phyloP scores from a whole-genome alignment of 2,329 filamentous ascomycete genomes.

The Cladophialophora exuberans region DNA sequence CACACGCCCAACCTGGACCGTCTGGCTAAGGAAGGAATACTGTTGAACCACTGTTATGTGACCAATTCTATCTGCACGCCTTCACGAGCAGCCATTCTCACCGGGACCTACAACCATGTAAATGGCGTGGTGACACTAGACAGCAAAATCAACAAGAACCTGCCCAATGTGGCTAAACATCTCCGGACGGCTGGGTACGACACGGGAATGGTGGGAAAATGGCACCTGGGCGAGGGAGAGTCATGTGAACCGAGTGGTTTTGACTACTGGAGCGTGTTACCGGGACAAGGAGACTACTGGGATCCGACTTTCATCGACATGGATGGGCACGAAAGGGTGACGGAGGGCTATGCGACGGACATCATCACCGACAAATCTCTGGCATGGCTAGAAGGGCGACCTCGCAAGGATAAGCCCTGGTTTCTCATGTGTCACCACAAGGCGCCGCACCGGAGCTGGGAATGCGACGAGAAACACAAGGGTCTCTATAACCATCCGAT shows the following conservation, averaged over 20 bases:
- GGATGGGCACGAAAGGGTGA: constrained; percentile 35
- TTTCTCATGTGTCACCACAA: constrained; percentile 63
- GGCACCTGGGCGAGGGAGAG: constrained; percentile 56
- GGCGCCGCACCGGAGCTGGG: constrained; percentile 58
- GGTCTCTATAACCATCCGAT: constrained; percentile 53
- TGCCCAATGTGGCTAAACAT: constrained; percentile 58
- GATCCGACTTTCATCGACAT: constrained; percentile 55
- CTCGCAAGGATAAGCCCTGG: constrained; percentile 55
- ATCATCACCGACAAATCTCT: neutral
- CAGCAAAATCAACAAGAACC: constrained; percentile 52
- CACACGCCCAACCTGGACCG: constrained; percentile 57
- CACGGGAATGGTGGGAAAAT: constrained; percentile 59
- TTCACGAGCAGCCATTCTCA: constrained; percentile 54
- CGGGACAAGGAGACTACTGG: constrained; percentile 57
- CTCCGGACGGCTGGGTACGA: constrained; percentile 52
- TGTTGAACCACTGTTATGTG: constrained; percentile 59
- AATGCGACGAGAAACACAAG: constrained; percentile 54
- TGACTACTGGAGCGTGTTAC: constrained; percentile 57
- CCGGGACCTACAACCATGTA: constrained; percentile 57
- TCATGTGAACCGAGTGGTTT: constrained; percentile 55
- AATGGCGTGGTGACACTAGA: constrained; percentile 57
- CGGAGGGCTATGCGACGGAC: constrained; percentile 55
- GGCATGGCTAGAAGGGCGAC: constrained; percentile 35
- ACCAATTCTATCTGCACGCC: constrained; percentile 60
- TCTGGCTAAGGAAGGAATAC: constrained; percentile 54